phyloP scores from a whole-genome alignment of 2,329 filamentous ascomycete genomes.

The Coniochaeta sp. region DNA sequence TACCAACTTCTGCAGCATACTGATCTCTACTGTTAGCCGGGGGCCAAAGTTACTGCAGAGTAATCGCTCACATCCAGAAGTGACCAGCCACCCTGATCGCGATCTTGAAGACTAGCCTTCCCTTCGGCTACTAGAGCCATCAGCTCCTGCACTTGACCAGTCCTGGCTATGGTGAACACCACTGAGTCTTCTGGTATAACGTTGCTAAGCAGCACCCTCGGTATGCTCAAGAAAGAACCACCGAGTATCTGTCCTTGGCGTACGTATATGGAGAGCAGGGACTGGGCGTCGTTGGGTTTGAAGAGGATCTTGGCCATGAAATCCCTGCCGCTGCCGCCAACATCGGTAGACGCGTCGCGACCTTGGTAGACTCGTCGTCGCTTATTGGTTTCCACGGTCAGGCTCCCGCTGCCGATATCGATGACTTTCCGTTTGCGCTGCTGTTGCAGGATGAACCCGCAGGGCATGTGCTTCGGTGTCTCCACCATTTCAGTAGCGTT shows the following conservation, averaged over 20 bases:
- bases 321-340: not conserved
- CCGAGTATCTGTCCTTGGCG: not conserved
- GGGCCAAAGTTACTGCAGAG: not conserved
- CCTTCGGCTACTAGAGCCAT: not conserved
- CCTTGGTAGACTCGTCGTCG: not conserved
- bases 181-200: not conserved
- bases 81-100: not conserved
- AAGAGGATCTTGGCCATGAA: not conserved
- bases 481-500: not conserved
- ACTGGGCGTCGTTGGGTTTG: not conserved
- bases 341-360: not conserved
- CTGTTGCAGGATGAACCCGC: not conserved
- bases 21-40: not conserved
- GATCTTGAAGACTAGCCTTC: not conserved
- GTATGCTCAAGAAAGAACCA: not conserved
- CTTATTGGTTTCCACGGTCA: not conserved
- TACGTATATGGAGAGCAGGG: not conserved
- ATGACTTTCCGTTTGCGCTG: not conserved
- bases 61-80: not conserved
- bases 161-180: not conserved
- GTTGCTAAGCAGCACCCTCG: not conserved
- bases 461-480: not conserved
- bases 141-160: not conserved
- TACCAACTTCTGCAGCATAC: not conserved
- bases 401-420: not conserved